Conservation (phyloP, 2,329 filamentous ascomycete species). For the Geosmithia putterillii region DNA sequence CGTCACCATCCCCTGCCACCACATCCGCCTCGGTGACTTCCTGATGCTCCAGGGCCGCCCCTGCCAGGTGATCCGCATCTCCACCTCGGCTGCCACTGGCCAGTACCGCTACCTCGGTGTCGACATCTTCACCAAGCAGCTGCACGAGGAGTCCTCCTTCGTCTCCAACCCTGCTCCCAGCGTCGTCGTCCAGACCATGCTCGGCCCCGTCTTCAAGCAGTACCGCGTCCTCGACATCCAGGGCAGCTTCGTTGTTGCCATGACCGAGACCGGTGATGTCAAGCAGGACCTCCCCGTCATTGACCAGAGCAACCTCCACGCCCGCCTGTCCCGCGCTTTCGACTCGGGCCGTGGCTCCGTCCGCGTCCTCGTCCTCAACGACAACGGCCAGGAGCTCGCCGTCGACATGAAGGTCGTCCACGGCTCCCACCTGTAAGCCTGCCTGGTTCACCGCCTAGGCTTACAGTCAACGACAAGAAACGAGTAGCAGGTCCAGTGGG, state of each 20-base stretch:
- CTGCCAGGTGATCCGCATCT: slow-evolving; percentile 99
- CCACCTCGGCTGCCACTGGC: slow-evolving; percentile 90
- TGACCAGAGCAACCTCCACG: slow-evolving; percentile 84
- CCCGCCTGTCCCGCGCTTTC: slow-evolving; percentile 72
- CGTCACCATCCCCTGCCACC: slow-evolving; percentile 97
- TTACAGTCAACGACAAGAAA: background rate
- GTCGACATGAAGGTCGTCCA: slow-evolving; percentile 99
- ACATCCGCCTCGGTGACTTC: slow-evolving; percentile 98
- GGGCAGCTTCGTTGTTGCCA: slow-evolving; percentile 78
- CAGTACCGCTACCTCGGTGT: slow-evolving; percentile 99
- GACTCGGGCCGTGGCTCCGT: slow-evolving; percentile 87
- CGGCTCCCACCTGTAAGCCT: slow-evolving; percentile 53
- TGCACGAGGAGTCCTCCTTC: slow-evolving; percentile 97
- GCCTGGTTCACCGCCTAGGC: background rate
- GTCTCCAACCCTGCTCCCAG: slow-evolving; percentile 94
- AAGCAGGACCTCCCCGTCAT: slow-evolving; percentile 91
- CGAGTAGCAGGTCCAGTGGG: background rate
- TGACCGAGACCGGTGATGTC: slow-evolving; percentile 98
- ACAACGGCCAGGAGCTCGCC: slow-evolving; percentile 84
- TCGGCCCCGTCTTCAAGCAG: slow-evolving; percentile 99
- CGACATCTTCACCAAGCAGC: slow-evolving; percentile 98
- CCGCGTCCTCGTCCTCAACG: slow-evolving; percentile 89
- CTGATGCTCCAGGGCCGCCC: slow-evolving; percentile 97
- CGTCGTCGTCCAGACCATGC: slow-evolving; percentile 98
- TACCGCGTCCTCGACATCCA: slow-evolving; percentile 98